Base-by-base conservation (phyloP, 202 grass and related monocot species). In the Zizania palustris region DNA sequence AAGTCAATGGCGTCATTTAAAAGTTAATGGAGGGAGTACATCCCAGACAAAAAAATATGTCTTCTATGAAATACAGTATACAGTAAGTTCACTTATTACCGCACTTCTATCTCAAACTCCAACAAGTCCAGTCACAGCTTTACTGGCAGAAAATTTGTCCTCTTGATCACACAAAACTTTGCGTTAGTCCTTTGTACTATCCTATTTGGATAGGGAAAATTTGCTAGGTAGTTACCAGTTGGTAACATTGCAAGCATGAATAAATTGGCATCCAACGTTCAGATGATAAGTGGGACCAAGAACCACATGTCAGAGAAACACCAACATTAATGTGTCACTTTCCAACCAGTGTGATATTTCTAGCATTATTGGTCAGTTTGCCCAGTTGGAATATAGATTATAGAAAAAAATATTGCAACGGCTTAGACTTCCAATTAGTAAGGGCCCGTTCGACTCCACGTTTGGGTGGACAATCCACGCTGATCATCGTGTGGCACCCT, bases 91-190 rank as follows among this genome's bases (percentile, higher is more conserved):
- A 12, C 5, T 44, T 21, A 28, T 28, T 75, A n/a, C 3, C 9
- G 48, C 19, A 63, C 8, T 51, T 75, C 19, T 34, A 51, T 80
- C 49, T 3, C 49, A 6, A 72, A 60, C 22, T 65, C 58, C 12
- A 10, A 45, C 6, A 76, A 53, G 13, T 39, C 35, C 84, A 75
- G 60, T 51, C 39, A 28, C 4, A 53, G 36, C 16, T 75, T 71
- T 40, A 88, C 37, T 83, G 20, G 57, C 18, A 14, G 11, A 50
- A 84, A 71, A 69, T 11, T 18, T 70, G 7, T 14, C 39, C 18
- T 62, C 45, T 49, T 15, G 2, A 57, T 46, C 33, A 57, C 14
- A 49, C 0, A 73, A 28, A 45, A 6, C 3, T 67, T 1, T 50
- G 28, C 38, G 9, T 3, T 60, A 63, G 11, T 60, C 56, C 63